phyloP scores from a whole-genome alignment of 805 yeast genomes.

The Kodamaea lidongshanica region DNA sequence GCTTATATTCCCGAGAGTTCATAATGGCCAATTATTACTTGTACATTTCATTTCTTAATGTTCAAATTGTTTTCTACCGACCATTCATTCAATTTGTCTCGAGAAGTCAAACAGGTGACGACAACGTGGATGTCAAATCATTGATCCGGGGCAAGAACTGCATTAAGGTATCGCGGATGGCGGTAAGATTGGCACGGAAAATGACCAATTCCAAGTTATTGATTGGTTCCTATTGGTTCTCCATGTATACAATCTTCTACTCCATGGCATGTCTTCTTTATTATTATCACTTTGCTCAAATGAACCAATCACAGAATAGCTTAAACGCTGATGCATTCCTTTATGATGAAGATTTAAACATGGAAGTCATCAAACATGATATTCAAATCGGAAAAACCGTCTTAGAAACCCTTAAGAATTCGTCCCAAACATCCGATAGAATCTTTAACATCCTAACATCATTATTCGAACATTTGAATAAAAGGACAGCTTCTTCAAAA shows the following conservation, averaged over 20 bases:
- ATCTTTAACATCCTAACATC: conserved; percentile 75
- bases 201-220: conserved; percentile 67
- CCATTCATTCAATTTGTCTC: conserved; percentile 84
- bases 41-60: conserved; percentile 66
- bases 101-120: conserved; percentile 47
- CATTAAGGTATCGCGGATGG: conserved; percentile 76
- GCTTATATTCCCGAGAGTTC: conserved; percentile 46
- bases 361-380: conserved; percentile 57
- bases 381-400: conserved; percentile 79
- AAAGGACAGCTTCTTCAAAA: conserved; percentile 53
- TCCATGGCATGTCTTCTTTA: conserved; percentile 82
- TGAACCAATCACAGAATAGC: conserved; percentile 16
- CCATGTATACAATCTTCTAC: conserved; percentile 82
- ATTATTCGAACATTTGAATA: conserved; percentile 72
- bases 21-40: conserved; percentile 68
- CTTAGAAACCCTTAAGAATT: conserved; percentile 61
- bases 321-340: conserved; percentile 40
- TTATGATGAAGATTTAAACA: conserved; percentile 40
- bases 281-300: conserved; percentile 56
- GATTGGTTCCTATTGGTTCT: conserved; percentile 87
- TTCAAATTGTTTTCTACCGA: conserved; percentile 73
- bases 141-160: conserved; percentile 75
- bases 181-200: conserved; percentile 72
- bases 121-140: conserved; percentile 48
- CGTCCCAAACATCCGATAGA: conserved; percentile 71